Evolutionary conservation across 768 basidiomycete species (phyloP).

Genomic region (Boletales sp.): DNA sequence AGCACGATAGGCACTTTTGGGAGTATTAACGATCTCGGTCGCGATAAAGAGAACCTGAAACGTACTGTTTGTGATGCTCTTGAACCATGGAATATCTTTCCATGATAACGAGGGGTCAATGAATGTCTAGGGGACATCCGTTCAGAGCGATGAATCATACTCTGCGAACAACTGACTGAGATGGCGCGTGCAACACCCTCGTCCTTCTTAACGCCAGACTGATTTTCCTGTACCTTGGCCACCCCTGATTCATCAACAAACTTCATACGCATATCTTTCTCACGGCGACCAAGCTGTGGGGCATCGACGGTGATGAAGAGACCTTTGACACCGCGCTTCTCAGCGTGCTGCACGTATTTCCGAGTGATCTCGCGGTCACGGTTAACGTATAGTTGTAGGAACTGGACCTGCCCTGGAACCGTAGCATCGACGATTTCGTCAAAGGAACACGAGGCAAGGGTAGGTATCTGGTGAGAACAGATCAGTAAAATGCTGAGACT

Average conservation of each 20-base stretch:
- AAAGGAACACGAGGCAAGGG: constrained; percentile 88
- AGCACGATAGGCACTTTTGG: constrained; percentile 76
- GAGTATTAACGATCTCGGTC: not conserved
- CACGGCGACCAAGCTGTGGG: constrained; percentile 86
- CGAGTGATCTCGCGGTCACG: constrained; percentile 81
- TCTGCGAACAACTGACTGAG: constrained; percentile 45
- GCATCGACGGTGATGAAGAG: constrained; percentile 96
- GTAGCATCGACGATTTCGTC: constrained; percentile 88
- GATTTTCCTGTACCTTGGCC: constrained; percentile 23
- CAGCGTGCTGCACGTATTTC: constrained; percentile 83
- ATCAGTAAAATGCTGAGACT: not conserved
- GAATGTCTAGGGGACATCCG: constrained; percentile 57
- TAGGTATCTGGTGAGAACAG: constrained; percentile 79
- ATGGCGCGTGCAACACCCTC: constrained; percentile 91
- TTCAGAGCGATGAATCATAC: constrained; percentile 28
- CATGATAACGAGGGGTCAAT: constrained; percentile 88
- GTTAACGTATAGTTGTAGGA: constrained; percentile 88
- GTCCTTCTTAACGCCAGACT: constrained; percentile 32
- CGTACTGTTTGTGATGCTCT: constrained; percentile 62
- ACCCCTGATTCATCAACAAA: constrained; percentile 64
- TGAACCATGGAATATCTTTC: constrained; percentile 62
- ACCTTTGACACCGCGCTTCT: constrained; percentile 80
- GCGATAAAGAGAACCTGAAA: constrained; percentile 16
- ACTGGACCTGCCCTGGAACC: constrained; percentile 69
- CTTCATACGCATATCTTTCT: constrained; percentile 94